phyloP scores from a whole-genome alignment of 805 yeast species.

The Saccharomycodes ludwigii region DNA sequence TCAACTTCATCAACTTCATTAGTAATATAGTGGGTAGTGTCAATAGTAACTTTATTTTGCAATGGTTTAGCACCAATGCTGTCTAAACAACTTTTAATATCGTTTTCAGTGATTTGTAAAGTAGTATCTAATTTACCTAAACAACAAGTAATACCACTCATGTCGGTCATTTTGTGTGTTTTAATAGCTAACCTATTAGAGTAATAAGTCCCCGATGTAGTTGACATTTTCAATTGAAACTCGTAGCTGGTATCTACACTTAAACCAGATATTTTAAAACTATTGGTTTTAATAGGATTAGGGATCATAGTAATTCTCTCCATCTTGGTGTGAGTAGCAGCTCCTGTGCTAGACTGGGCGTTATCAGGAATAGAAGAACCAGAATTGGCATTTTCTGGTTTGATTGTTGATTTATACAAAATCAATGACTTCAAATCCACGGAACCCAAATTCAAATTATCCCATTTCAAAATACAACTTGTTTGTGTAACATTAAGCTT shows the following conservation, averaged over 20 bases:
- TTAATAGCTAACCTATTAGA: slow-evolving; percentile 58
- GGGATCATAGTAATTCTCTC: slow-evolving; percentile 70
- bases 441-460: slow-evolving; percentile 69
- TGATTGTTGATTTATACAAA: slow-evolving; percentile 46
- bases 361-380: neutral
- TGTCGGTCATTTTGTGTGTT: slow-evolving; percentile 94
- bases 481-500: slow-evolving; percentile 83
- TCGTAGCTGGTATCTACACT: slow-evolving; percentile 74
- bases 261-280: slow-evolving; percentile 83
- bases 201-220: slow-evolving; percentile 78
- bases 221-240: slow-evolving; percentile 69
- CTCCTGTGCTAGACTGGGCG: neutral
- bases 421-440: slow-evolving; percentile 66
- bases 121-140: slow-evolving; percentile 62
- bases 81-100: slow-evolving; percentile 47
- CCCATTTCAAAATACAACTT: slow-evolving; percentile 92
- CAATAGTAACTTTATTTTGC: slow-evolving; percentile 63
- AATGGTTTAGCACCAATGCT: slow-evolving; percentile 78
- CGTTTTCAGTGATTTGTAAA: slow-evolving; percentile 36
- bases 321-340: slow-evolving; percentile 15
- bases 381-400: slow-evolving; percentile 5
- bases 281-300: slow-evolving; percentile 61
- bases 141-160: slow-evolving; percentile 85
- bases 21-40: slow-evolving; percentile 87
- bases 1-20: slow-evolving; percentile 20